phyloP scores from a whole-genome alignment of 768 basidiomycete genomes.

The Termitomyces sp. region DNA sequence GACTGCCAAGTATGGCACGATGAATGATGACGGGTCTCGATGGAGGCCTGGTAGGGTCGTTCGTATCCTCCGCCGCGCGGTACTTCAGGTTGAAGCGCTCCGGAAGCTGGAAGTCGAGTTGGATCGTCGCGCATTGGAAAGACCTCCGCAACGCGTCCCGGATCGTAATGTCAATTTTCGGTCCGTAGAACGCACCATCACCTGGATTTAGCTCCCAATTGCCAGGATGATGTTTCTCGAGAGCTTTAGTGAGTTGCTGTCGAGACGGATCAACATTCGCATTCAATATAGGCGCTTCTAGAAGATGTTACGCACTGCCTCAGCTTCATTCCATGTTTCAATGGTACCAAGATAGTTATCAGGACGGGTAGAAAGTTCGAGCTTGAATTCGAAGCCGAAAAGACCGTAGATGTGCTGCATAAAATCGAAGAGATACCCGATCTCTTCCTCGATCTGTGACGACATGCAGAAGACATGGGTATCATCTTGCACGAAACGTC shows the following conservation, averaged over 20 bases:
- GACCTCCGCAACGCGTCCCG: conserved; percentile 87
- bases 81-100: conserved; percentile 95
- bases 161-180: conserved; percentile 98
- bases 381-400: conserved; percentile 91
- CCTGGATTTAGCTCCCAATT: conserved; percentile 93
- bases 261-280: background rate
- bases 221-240: conserved; percentile 82
- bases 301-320: conserved; percentile 46
- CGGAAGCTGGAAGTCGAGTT: conserved; percentile 98
- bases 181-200: conserved; percentile 99
- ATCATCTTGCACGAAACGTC: conserved; percentile 96
- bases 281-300: background rate
- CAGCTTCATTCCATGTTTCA: conserved; percentile 88
- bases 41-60: conserved; percentile 46
- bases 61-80: conserved; percentile 68
- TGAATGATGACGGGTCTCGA: conserved; percentile 96
- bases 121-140: conserved; percentile 98
- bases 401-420: conserved; percentile 90
- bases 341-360: conserved; percentile 89
- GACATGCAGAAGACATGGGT: conserved; percentile 99
- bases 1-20: conserved; percentile 88
- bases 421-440: conserved; percentile 86
- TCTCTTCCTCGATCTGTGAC: conserved; percentile 87
- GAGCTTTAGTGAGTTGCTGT: conserved; percentile 78
- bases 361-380: conserved; percentile 94